Conservation (phyloP, 805 yeast genomes). For the Pichia cabralensis region DNA sequence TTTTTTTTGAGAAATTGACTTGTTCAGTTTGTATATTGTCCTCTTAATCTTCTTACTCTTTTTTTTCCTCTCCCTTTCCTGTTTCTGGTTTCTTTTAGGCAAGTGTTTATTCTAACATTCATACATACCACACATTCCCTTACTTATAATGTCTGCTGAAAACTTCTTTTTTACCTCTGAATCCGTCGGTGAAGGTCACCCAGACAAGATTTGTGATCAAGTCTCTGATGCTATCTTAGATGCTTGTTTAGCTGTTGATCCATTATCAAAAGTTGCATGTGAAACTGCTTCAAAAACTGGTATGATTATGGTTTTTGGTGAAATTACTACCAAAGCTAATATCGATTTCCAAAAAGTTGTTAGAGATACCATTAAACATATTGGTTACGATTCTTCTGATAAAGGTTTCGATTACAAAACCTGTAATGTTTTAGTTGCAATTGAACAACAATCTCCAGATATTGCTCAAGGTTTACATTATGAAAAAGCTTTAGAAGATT, state of each 20-base stretch:
- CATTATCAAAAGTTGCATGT: slow-evolving; percentile 97
- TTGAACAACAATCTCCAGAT: slow-evolving; percentile 98
- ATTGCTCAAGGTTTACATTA: slow-evolving; percentile 99
- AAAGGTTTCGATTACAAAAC: slow-evolving; percentile 99
- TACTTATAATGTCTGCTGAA: slow-evolving; percentile 16
- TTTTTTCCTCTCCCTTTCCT: neutral
- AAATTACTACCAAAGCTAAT: slow-evolving; percentile 92
- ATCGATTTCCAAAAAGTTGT: slow-evolving; percentile 95
- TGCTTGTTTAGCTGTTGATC: slow-evolving; percentile 93
- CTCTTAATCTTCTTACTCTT: no score
- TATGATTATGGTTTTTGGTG: slow-evolving; percentile 99
- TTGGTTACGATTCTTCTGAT: slow-evolving; percentile 92
- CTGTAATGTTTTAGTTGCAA: slow-evolving; percentile 97
- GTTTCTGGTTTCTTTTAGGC: neutral
- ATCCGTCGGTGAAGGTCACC: slow-evolving; percentile 92
- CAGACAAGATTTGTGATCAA: slow-evolving; percentile 96
- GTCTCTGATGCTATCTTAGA: slow-evolving; percentile 97
- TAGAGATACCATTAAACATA: slow-evolving; percentile 97
- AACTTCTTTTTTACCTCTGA: slow-evolving; percentile 44
- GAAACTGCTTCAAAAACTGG: slow-evolving; percentile 99
- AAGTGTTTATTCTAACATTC: no score
- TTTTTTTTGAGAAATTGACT: no score
- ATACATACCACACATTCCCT: no score
- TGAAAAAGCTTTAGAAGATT: slow-evolving; percentile 89
- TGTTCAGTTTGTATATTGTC: no score